phyloP scores from a whole-genome alignment of 2,329 filamentous ascomycete genomes.

The Cryphonectria parasitica region DNA sequence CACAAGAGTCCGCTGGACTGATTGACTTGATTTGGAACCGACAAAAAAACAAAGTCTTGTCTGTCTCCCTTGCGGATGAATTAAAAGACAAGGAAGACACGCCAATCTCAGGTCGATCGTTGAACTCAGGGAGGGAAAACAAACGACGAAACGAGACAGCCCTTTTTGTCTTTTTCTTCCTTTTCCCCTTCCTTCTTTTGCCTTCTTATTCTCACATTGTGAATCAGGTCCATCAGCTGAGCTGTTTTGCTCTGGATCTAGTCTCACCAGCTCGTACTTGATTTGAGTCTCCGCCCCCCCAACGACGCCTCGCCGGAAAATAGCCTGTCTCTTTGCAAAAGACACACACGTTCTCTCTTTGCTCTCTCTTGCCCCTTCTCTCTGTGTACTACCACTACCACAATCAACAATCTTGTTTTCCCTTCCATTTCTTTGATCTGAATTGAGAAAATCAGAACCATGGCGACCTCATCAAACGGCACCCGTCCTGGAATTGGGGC shows the following conservation, averaged over 20 bases:
- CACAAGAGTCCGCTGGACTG: background rate
- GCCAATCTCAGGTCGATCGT: background rate
- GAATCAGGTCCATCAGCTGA: conserved; percentile 4
- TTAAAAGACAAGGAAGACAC: conserved; percentile 8
- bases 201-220: background rate
- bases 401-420: background rate
- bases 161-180: background rate
- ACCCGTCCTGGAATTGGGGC: conserved; percentile 13
- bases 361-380: background rate
- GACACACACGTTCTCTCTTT: background rate
- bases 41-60: background rate
- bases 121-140: conserved; percentile 5
- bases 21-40: background rate
- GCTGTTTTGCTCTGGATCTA: background rate
- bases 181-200: background rate
- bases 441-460: conserved; percentile 8
- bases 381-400: background rate
- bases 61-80: conserved; percentile 13
- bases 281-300: conserved; percentile 15
- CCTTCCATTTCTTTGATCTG: background rate
- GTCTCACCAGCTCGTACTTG: conserved; percentile 19
- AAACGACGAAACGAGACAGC: background rate
- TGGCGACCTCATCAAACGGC: conserved; percentile 18
- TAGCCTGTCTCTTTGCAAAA: background rate
- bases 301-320: background rate